phyloP scores from a whole-genome alignment of 176 grass and related monocot species.

The Chrysopogon serrulatus region DNA sequence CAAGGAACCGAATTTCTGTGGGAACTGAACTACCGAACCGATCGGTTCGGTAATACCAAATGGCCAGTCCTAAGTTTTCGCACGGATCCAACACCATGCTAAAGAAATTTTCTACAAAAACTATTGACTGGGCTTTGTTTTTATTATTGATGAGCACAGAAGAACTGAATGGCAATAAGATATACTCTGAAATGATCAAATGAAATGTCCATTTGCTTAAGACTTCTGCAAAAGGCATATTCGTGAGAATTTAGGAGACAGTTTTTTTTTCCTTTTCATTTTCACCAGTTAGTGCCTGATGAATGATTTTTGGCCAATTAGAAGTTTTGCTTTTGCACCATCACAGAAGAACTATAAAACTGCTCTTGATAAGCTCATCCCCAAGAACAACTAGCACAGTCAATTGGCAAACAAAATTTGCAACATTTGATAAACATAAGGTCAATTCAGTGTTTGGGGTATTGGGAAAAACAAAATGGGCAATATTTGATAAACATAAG shows the following conservation, averaged over 20 bases:
- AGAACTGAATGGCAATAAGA: not conserved
- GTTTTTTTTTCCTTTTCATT: not conserved
- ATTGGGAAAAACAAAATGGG: not conserved
- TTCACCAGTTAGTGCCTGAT: not conserved
- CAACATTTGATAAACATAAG: conserved; percentile 5
- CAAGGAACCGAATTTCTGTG: too few relatives aligned
- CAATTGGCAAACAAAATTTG: not conserved
- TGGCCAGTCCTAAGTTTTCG: too few relatives aligned
- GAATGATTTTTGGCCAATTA: not conserved
- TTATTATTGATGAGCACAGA: not conserved
- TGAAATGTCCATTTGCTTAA: not conserved
- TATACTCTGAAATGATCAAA: not conserved
- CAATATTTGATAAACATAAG: conserved; percentile 4
- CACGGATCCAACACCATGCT: not conserved
- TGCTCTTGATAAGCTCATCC: not conserved
- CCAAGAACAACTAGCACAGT: not conserved
- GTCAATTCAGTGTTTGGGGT: too few relatives aligned
- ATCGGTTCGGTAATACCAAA: too few relatives aligned
- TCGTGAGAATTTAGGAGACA: not conserved
- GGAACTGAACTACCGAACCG: too few relatives aligned
- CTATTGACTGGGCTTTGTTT: not conserved
- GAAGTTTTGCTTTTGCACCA: not conserved
- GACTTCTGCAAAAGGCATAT: not conserved
- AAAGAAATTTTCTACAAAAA: not conserved
- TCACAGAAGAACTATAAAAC: not conserved